Evolutionary conservation across 257 asterid species (phyloP).

Genomic region (Solanum gracilifrons): DNA sequence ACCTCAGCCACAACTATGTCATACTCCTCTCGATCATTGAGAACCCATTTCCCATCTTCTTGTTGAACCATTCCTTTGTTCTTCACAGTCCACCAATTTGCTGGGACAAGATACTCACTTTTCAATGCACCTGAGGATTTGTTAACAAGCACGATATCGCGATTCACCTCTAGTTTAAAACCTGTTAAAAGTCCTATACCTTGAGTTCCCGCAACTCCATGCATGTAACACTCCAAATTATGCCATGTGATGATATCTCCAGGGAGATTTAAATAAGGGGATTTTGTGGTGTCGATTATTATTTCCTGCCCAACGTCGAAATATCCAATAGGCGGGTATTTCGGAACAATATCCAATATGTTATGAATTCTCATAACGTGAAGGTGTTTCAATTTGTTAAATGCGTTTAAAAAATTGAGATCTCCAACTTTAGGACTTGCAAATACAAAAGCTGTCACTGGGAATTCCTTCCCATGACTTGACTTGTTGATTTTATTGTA

Average conservation of each 20-base stretch:
- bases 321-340: constrained; percentile 36
- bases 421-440: constrained; percentile 79
- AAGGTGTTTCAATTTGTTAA: constrained; percentile 16
- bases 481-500: constrained; percentile 45
- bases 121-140: constrained; percentile 39
- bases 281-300: constrained; percentile 38
- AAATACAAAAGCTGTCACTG: constrained; percentile 53
- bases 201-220: constrained; percentile 70
- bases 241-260: constrained; percentile 41
- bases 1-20: background rate
- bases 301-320: constrained; percentile 60
- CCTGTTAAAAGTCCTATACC: constrained; percentile 40
- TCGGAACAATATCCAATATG: constrained; percentile 43
- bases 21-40: constrained; percentile 37
- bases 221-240: constrained; percentile 55
- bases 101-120: constrained; percentile 47
- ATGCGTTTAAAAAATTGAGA: constrained; percentile 8
- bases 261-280: constrained; percentile 41
- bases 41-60: constrained; percentile 65
- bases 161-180: constrained; percentile 43
- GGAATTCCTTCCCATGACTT: constrained; percentile 34
- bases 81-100: constrained; percentile 53
- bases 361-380: constrained; percentile 36
- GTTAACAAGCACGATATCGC: constrained; percentile 48
- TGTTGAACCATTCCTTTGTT: constrained; percentile 75